Conservation (phyloP, 2,329 filamentous ascomycete genomes). For the Dichotomopilus funicola region DNA sequence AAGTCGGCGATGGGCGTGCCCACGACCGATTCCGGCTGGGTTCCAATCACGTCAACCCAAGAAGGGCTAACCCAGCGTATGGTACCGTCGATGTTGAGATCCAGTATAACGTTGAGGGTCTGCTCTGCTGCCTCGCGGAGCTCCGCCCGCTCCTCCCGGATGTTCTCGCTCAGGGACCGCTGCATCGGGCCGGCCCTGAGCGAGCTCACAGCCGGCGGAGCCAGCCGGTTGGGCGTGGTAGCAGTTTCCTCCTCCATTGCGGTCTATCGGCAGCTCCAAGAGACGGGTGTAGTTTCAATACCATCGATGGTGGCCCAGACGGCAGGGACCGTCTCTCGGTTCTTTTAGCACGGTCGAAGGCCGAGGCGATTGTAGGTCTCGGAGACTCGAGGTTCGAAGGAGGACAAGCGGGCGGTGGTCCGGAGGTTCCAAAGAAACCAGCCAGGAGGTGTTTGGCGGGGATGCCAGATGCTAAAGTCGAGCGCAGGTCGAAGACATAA, state of each 20-base stretch:
- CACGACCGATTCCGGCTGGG: slow-evolving; percentile 62
- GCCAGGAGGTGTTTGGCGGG: slow-evolving; percentile 34
- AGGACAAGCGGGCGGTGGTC: not conserved
- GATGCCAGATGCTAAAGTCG: slow-evolving; percentile 42
- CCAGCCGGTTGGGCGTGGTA: slow-evolving; percentile 35
- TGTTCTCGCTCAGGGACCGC: slow-evolving; percentile 74
- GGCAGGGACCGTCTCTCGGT: slow-evolving; percentile 6
- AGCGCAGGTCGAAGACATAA: slow-evolving; percentile 42
- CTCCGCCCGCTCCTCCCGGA: slow-evolving; percentile 87
- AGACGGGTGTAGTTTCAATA: slow-evolving; percentile 27
- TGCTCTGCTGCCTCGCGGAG: slow-evolving; percentile 93
- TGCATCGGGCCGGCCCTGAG: slow-evolving; percentile 52
- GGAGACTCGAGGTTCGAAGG: slow-evolving; percentile 14
- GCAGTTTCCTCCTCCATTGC: slow-evolving; percentile 37
- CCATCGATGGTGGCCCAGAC: slow-evolving; percentile 27
- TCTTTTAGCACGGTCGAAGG: not conserved
- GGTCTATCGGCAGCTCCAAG: slow-evolving; percentile 23
- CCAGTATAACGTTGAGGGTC: slow-evolving; percentile 92
- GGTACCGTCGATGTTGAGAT: slow-evolving; percentile 81
- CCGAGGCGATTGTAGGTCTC: not conserved
- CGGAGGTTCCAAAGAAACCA: slow-evolving; percentile 17
- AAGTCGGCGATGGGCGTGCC: slow-evolving; percentile 74
- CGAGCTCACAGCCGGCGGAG: slow-evolving; percentile 47
- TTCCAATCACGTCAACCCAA: slow-evolving; percentile 90
- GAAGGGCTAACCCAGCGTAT: slow-evolving; percentile 96